phyloP scores from a whole-genome alignment of 768 basidiomycete species.

The Suillus cothurnatus region DNA sequence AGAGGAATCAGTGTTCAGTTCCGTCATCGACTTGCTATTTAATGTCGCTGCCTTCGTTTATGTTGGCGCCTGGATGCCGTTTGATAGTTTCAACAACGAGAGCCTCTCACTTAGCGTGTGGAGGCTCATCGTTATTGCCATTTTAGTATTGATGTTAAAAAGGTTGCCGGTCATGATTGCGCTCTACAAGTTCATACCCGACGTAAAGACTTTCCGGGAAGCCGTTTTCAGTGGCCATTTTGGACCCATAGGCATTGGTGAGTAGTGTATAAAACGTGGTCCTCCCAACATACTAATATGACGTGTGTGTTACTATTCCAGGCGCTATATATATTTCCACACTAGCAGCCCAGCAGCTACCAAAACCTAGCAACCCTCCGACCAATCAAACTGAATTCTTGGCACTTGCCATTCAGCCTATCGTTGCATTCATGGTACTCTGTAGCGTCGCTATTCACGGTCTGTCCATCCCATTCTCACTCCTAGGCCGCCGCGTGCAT shows the following conservation, averaged over 20 bases:
- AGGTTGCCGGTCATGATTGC: conserved; percentile 84
- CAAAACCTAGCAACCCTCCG: conserved; percentile 45
- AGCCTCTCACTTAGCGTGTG: conserved; percentile 74
- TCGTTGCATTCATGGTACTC: conserved; percentile 94
- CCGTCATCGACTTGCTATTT: conserved; percentile 95
- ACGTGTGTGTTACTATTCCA: conserved; percentile 24
- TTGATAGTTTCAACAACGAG: conserved; percentile 70
- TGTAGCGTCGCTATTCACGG: conserved; percentile 88
- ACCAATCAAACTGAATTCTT: conserved; percentile 65
- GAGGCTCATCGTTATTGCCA: conserved; percentile 81
- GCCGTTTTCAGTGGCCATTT: conserved; percentile 96
- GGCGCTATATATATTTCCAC: conserved; percentile 95
- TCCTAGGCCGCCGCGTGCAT: conserved; percentile 89
- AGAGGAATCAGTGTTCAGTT: conserved; percentile 93
- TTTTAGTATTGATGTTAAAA: conserved; percentile 80
- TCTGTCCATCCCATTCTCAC: conserved; percentile 93
- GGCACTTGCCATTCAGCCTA: conserved; percentile 81
- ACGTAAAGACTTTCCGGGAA: conserved; percentile 92
- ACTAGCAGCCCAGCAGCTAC: conserved; percentile 66
- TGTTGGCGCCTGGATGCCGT: conserved; percentile 98
- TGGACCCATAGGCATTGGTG: conserved; percentile 82
- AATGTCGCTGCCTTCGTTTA: conserved; percentile 95
- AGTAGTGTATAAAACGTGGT: conserved; percentile 21
- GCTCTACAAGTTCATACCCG: conserved; percentile 91
- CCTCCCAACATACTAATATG: not conserved